These are phyloP conservation scores for Scutellaria galericulata DNA, from an alignment of 257 asterid genomes.

Conservation along the genomic window DNA sequence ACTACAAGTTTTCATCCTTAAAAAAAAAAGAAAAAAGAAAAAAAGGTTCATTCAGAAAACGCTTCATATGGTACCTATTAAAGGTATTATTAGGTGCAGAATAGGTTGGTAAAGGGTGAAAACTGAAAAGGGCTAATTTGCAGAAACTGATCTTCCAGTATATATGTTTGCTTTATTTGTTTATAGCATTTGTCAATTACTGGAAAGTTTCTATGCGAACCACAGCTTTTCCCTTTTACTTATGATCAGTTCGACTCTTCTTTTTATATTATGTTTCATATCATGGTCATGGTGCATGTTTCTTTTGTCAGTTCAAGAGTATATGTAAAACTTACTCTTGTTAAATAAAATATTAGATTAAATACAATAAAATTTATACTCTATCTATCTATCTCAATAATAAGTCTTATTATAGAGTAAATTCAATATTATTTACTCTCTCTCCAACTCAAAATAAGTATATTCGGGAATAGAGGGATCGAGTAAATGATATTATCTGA, in stretches of 20 bases:
- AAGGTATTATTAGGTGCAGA: neutral
- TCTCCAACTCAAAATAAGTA: too few relatives aligned
- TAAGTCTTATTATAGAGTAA: too few relatives aligned
- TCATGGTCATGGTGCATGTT: too few relatives aligned
- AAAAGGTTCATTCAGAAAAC: neutral
- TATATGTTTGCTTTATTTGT: slow-evolving; percentile 15
- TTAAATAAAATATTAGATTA: too few relatives aligned
- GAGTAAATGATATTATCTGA: too few relatives aligned
- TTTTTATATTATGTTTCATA: neutral
- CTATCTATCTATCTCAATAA: too few relatives aligned
- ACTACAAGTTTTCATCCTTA: neutral
- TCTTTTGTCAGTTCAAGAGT: neutral
- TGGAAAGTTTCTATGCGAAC: neutral
- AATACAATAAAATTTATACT: too few relatives aligned
- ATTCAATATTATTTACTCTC: too few relatives aligned
- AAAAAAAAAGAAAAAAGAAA: neutral
- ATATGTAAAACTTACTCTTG: too few relatives aligned
- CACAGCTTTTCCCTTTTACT: neutral
- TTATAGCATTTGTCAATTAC: neutral
- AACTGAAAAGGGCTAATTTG: neutral
- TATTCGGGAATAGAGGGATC: too few relatives aligned
- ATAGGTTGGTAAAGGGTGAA: slow-evolving; percentile 2
- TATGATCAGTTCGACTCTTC: neutral
- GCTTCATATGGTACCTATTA: neutral
- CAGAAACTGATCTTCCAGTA: neutral